These are phyloP conservation scores for Hypsizygus marmoreus DNA, from an alignment of 768 basidiomycete species.

Conservation along the genomic window DNA sequence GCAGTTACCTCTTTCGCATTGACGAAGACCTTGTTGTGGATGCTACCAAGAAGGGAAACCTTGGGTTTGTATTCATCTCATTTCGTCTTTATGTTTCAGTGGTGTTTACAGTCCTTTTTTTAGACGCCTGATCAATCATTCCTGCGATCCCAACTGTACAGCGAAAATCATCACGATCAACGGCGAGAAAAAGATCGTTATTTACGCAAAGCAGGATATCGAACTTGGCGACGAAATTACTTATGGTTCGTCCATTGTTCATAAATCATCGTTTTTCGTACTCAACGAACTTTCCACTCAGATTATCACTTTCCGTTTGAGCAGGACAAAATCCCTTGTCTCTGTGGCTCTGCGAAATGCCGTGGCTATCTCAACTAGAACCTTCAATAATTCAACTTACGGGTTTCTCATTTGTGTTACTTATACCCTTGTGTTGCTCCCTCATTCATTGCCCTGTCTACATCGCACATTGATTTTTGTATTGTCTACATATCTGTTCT, in stretches of 20 bases:
- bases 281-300: slow-evolving; percentile 27
- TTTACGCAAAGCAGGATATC: slow-evolving; percentile 96
- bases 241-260: slow-evolving; percentile 66
- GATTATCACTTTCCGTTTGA: slow-evolving; percentile 99
- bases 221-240: slow-evolving; percentile 98
- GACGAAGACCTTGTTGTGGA: slow-evolving; percentile 98
- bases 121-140: slow-evolving; percentile 98
- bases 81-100: slow-evolving; percentile 10
- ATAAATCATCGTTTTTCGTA: not conserved
- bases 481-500: slow-evolving; percentile 18
- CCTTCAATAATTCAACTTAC: slow-evolving; percentile 26
- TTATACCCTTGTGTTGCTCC: slow-evolving; percentile 16
- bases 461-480: slow-evolving; percentile 21
- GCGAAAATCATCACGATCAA: slow-evolving; percentile 91
- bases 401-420: slow-evolving; percentile 9
- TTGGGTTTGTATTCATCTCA: slow-evolving; percentile 70
- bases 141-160: slow-evolving; percentile 93
- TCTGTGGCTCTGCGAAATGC: slow-evolving; percentile 89
- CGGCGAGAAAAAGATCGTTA: slow-evolving; percentile 97
- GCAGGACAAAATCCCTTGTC: slow-evolving; percentile 94
- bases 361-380: slow-evolving; percentile 94
- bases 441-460: slow-evolving; percentile 13
- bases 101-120: slow-evolving; percentile 13
- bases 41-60: slow-evolving; percentile 98
- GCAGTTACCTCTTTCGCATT: slow-evolving; percentile 96